Conservation (phyloP, 805 yeast genomes). For the Pichia paraexigua region DNA sequence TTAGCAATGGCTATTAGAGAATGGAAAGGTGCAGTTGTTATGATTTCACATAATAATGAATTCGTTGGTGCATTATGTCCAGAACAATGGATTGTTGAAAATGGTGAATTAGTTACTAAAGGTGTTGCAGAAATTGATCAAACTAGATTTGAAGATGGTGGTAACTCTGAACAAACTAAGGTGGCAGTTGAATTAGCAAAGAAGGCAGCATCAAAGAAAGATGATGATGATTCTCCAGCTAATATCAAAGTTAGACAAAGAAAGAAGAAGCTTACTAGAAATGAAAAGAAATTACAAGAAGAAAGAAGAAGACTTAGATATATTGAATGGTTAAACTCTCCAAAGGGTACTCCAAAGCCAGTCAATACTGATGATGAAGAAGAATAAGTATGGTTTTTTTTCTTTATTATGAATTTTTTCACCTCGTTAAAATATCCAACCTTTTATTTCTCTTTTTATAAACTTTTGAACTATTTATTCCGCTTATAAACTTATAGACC, state of each 20-base stretch:
- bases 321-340: conserved; percentile 88
- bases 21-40: conserved; percentile 97
- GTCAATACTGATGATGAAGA: conserved; percentile 92
- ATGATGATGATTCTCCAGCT: conserved; percentile 78
- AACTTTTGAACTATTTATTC: conserved; percentile 2
- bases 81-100: conserved; percentile 96
- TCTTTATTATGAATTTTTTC: too few species aligned
- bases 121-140: conserved; percentile 71
- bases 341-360: conserved; percentile 97
- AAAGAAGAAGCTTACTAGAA: conserved; percentile 96
- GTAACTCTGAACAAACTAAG: conserved; percentile 34
- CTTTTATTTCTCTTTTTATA: background rate
- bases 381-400: conserved; percentile 28
- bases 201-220: conserved; percentile 40
- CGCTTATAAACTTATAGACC: background rate
- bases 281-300: conserved; percentile 84
- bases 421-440: background rate
- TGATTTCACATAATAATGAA: conserved; percentile 97
- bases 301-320: conserved; percentile 93
- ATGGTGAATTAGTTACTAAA: conserved; percentile 80
- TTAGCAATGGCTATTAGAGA: conserved; percentile 96
- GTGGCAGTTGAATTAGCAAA: conserved; percentile 39
- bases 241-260: conserved; percentile 78
- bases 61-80: conserved; percentile 97
- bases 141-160: conserved; percentile 75